Percentiles rank a stretch among this genome's conserved stretches.
These are phyloP conservation scores for Aphanomyces invadans DNA, from an alignment of 352 stramenopile species.

Conservation along the genomic window DNA sequence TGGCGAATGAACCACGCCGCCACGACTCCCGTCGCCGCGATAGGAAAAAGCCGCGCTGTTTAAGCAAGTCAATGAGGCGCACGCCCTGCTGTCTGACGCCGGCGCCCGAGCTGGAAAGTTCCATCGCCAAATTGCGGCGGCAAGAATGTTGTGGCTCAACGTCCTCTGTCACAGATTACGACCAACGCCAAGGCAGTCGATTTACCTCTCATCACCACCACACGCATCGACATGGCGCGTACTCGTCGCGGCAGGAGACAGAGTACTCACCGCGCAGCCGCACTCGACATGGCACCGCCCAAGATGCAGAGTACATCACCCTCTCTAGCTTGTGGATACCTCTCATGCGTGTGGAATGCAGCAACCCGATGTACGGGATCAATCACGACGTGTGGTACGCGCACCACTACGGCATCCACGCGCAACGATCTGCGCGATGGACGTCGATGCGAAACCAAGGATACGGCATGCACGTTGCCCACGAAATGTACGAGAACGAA, in stretches of 20 bases:
- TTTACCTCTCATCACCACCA: not conserved
- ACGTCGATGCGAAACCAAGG: conserved; percentile 38
- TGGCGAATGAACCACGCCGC: not conserved
- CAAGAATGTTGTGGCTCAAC: not conserved
- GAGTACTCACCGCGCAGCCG: conserved; percentile 9
- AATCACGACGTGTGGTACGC: conserved; percentile 79
- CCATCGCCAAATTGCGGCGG: conserved; percentile 36
- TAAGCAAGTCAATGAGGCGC: conserved; percentile 71
- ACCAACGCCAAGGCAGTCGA: conserved; percentile 1
- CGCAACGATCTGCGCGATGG: conserved; percentile 30
- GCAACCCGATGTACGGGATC: conserved; percentile 50
- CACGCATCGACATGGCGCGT: not conserved
- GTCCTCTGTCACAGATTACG: not conserved
- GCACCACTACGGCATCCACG: conserved; percentile 66
- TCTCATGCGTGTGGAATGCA: not conserved
- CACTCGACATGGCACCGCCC: conserved; percentile 19
- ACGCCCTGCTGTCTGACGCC: conserved; percentile 66
- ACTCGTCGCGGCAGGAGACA: not conserved
- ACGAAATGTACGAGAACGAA: conserved; percentile 59
- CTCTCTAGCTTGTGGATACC: not conserved
- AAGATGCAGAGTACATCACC: conserved; percentile 17
- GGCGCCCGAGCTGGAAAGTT: conserved; percentile 53
- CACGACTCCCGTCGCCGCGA: not conserved
- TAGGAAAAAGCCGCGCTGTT: conserved; percentile 77
- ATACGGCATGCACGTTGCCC: conserved; percentile 68